Evolutionary conservation across 257 asterid genomes (phyloP).

Genomic region (Solanum rostratum): DNA sequence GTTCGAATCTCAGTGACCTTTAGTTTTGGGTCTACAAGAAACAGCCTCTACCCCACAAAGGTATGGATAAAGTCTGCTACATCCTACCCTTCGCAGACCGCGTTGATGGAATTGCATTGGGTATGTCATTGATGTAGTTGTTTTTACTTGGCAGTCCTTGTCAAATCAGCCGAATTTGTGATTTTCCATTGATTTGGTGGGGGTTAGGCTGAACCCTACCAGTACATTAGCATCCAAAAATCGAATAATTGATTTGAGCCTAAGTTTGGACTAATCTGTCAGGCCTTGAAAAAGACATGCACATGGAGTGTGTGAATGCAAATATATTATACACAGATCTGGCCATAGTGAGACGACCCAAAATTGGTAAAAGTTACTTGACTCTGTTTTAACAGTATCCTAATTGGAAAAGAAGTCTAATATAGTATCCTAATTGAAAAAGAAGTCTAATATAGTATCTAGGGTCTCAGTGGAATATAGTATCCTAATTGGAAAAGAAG

Average conservation of each 20-base stretch:
- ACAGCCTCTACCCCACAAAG: neutral
- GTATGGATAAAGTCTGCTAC: neutral
- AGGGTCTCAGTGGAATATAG: too few species aligned
- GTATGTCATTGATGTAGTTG: neutral
- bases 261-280: neutral
- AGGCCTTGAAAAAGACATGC: neutral
- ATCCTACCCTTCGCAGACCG: fast-evolving
- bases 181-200: neutral
- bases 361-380: neutral
- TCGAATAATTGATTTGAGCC: neutral
- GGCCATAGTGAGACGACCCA: neutral
- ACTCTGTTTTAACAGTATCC: too few species aligned
- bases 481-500: too few species aligned
- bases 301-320: neutral
- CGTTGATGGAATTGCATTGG: neutral
- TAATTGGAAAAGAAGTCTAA: too few species aligned
- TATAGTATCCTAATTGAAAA: too few species aligned
- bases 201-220: neutral
- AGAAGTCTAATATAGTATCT: too few species aligned
- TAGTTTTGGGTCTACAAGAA: neutral
- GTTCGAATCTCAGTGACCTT: conserved; percentile 10
- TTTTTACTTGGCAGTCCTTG: neutral
- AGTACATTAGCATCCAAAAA: neutral
- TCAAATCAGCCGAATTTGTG: neutral
- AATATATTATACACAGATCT: neutral